Percentiles rank a stretch among this genome's conserved stretches.
Evolutionary conservation across 371 early-diverging fungal genomes (phyloP).

Genomic region (Umbelopsis sp.): DNA sequence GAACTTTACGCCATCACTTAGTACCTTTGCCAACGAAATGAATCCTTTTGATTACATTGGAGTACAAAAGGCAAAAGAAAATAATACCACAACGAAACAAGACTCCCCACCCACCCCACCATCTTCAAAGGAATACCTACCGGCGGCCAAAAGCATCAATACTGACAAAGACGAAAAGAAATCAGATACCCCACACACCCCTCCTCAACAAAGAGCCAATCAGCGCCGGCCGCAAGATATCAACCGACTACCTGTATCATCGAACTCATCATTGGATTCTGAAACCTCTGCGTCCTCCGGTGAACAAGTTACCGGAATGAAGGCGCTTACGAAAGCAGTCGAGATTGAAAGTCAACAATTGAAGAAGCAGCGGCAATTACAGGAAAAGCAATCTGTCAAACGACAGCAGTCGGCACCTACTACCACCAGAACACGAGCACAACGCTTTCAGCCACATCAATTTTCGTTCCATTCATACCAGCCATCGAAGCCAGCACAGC

Average conservation of each 20-base stretch:
- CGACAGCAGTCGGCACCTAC: neutral
- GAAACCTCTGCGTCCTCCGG: neutral
- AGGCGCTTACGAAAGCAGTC: slow-evolving; percentile 6
- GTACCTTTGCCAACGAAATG: slow-evolving; percentile 27
- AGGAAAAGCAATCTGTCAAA: neutral
- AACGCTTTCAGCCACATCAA: slow-evolving; percentile 3
- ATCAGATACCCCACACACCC: neutral
- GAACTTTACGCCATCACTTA: slow-evolving; percentile 32
- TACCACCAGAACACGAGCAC: neutral
- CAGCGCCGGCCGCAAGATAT: neutral
- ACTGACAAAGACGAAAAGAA: neutral
- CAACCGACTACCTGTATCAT: neutral
- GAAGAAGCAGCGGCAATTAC: slow-evolving; percentile 14
- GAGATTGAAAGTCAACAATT: slow-evolving; percentile 18
- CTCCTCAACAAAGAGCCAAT: neutral
- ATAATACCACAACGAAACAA: neutral
- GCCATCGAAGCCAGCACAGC: slow-evolving; percentile 5
- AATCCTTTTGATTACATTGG: slow-evolving; percentile 37
- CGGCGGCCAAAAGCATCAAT: neutral
- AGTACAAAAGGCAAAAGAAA: slow-evolving; percentile 1
- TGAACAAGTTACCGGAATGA: slow-evolving; percentile 2
- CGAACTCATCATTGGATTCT: slow-evolving; percentile 1
- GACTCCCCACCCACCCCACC: neutral
- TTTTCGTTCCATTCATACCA: slow-evolving; percentile 11
- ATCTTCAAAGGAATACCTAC: neutral